Evolutionary conservation across 1,284 basidiomycete genomes (phyloP), one percentile per base, ranked within the genome.

Genomic region (Pisolithus thermaeus): DNA sequence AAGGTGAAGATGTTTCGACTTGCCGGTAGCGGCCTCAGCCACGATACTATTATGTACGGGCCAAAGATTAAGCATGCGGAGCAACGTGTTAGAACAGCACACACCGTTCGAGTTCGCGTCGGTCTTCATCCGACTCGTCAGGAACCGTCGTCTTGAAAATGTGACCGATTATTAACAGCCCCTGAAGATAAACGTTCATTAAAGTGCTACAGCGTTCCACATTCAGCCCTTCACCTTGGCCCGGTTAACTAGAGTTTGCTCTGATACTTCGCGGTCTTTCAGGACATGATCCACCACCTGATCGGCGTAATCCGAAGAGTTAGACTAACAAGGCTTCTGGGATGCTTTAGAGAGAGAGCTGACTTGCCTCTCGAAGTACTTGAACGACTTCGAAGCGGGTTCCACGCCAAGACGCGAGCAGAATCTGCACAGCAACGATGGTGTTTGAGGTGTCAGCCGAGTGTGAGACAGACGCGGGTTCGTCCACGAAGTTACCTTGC

Each of bases 401-500:
- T 14, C 93, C 94, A 54, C 92, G 83, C 94, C 94, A 97, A 25
- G 94, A 95, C 8, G 93, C 93, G 30, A 97, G 80, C 70, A 97
- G 80, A 67, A 96, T 92, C 86, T 90, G 55, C 30, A 51, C 8
- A 39, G 38, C 11, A 39, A 39, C n/a, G 28, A 30, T 49, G 45
- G 41, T 40, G 25, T 18, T 14, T 27, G 39, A 32, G 23, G 47
- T 14, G 42, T 51, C 20, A 45, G 37, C 20, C 25, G 11, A 16
- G n/a, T n/a, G 18, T 6, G n/a, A 30, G 18, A 23, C 44, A 20
- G 22, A 22, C 38, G 20, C 7, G 41, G 48, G 23, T 42, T 42
- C 11, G 14, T 23, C 23, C 3, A 40, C 18, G 8, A 30, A 18
- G 3, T 32, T 55, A 87, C 83, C 75, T 95, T 97, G 54, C 92